Evolutionary conservation across 1,284 basidiomycete species (phyloP).

Genomic region (Ceratobasidium sp.): DNA sequence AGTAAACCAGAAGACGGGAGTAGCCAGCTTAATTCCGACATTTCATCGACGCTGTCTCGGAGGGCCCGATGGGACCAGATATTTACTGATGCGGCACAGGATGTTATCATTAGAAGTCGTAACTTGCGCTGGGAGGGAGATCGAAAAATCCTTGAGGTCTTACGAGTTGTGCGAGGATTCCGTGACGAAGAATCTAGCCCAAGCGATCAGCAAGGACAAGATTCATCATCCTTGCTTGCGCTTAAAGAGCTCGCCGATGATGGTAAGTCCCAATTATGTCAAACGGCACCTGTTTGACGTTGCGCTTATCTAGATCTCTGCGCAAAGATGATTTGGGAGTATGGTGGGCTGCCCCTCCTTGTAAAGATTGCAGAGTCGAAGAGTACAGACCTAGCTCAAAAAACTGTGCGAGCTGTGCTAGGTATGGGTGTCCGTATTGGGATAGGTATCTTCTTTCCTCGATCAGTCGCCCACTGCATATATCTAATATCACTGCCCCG

Average conservation of each 20-base stretch:
- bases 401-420: not conserved
- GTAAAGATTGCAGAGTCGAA: not conserved
- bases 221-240: too few relatives aligned
- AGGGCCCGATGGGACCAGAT: too few relatives aligned
- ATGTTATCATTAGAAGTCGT: not conserved
- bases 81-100: not conserved
- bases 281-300: not conserved
- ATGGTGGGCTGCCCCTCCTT: not conserved
- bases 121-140: not conserved
- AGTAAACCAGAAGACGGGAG: too few relatives aligned
- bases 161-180: not conserved
- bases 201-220: too few relatives aligned
- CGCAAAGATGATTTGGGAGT: slow-evolving; percentile 11
- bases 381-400: not conserved
- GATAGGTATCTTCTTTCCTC: too few relatives aligned
- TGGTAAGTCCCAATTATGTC: not conserved
- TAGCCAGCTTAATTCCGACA: not conserved
- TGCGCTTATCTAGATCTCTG: not conserved
- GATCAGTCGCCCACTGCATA: too few relatives aligned
- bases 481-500: too few relatives aligned
- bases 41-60: too few relatives aligned
- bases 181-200: too few relatives aligned
- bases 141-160: not conserved
- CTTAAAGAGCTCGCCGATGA: not conserved
- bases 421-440: too few relatives aligned